phyloP scores from a whole-genome alignment of 2,329 filamentous ascomycete genomes.

The Beauveria caledonica region DNA sequence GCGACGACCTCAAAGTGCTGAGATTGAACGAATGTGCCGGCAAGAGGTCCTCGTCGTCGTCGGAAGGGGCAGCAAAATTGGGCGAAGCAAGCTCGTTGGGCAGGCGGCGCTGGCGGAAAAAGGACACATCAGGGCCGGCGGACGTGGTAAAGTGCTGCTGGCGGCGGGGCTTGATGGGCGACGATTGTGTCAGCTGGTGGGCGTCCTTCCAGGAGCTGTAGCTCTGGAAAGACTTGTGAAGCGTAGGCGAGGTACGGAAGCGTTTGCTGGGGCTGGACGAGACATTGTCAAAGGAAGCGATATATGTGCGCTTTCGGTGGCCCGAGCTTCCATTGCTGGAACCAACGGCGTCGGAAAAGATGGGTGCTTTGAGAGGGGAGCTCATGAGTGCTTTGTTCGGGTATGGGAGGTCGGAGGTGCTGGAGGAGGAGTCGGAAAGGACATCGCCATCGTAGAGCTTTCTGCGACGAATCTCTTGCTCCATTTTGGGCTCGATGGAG shows the following conservation, averaged over 20 bases:
- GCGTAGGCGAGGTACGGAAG: constrained; percentile 53
- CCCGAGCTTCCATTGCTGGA: constrained; percentile 60
- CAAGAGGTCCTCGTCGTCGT: constrained; percentile 78
- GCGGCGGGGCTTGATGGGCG: constrained; percentile 70
- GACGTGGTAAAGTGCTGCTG: constrained; percentile 67
- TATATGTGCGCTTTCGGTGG: constrained; percentile 56
- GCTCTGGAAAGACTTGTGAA: constrained; percentile 46
- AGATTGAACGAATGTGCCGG: constrained; percentile 66
- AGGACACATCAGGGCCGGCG: constrained; percentile 65
- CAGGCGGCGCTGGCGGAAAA: constrained; percentile 64
- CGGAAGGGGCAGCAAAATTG: constrained; percentile 55
- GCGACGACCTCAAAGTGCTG: constrained; percentile 64
- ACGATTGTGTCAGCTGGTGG: constrained; percentile 74
- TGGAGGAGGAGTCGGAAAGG: constrained; percentile 80
- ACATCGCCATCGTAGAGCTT: constrained; percentile 63
- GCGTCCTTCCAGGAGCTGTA: constrained; percentile 66
- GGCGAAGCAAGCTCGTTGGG: constrained; percentile 53
- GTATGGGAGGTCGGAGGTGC: constrained; percentile 68
- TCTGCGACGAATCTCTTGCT: constrained; percentile 69
- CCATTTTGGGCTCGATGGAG: constrained; percentile 74
- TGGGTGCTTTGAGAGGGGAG: constrained; percentile 71
- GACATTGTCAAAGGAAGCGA: constrained; percentile 47
- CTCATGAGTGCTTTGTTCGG: constrained; percentile 65
- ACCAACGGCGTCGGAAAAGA: constrained; percentile 77
- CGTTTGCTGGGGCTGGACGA: constrained; percentile 58